These are phyloP conservation scores for Silene latifolia DNA, from an alignment of 148 eudicot species.

Conservation along the genomic window DNA sequence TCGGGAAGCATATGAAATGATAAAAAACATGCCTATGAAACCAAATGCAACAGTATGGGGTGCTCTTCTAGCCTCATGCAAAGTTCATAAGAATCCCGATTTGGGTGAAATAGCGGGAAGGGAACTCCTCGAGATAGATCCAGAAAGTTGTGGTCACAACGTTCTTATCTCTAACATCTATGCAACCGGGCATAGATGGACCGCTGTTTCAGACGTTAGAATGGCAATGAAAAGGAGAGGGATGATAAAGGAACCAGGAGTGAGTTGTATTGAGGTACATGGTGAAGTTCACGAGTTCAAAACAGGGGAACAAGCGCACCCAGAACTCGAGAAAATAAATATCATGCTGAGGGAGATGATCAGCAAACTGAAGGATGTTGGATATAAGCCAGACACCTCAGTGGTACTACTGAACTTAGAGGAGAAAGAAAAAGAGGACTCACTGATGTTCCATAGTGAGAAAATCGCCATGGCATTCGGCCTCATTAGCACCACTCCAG, in stretches of 20 bases:
- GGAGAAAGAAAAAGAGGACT: constrained; percentile 30
- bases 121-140: constrained; percentile 42
- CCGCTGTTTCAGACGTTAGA: constrained; percentile 38
- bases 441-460: constrained; percentile 33
- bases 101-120: constrained; percentile 57
- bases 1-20: constrained; percentile 42
- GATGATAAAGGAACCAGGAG: constrained; percentile 56
- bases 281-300: constrained; percentile 47
- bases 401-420: constrained; percentile 26
- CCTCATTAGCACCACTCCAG: constrained; percentile 29
- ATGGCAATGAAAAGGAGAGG: constrained; percentile 45
- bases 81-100: constrained; percentile 38
- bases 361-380: constrained; percentile 38
- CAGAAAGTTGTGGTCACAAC: constrained; percentile 53
- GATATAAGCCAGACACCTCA: constrained; percentile 35
- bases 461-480: constrained; percentile 39
- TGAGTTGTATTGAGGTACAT: constrained; percentile 53
- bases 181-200: constrained; percentile 43
- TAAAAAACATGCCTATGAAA: constrained; percentile 47
- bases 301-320: constrained; percentile 44
- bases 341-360: constrained; percentile 39
- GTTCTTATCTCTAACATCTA: constrained; percentile 51
- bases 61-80: constrained; percentile 53
- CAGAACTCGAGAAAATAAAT: constrained; percentile 33
- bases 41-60: constrained; percentile 60